These are phyloP conservation scores for Irpex sp. DNA, from an alignment of 1,284 basidiomycete species.

Conservation along the genomic window DNA sequence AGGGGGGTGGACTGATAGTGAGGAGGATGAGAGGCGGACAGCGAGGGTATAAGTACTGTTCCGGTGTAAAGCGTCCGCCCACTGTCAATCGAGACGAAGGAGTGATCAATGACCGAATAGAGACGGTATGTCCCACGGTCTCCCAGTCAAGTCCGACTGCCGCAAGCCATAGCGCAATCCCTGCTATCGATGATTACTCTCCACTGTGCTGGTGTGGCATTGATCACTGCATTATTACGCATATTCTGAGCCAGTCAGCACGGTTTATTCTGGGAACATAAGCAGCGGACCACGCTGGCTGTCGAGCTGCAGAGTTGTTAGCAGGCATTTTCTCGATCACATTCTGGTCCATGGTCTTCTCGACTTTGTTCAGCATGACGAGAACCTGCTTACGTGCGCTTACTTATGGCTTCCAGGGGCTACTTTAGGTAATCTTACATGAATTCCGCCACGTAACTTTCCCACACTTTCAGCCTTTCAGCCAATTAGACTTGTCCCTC, in stretches of 20 bases:
- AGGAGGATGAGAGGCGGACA: not conserved
- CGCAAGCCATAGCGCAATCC: not conserved
- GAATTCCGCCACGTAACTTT: not conserved
- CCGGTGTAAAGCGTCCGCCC: not conserved
- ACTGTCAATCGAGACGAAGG: not conserved
- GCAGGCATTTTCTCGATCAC: no score
- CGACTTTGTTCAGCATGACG: not conserved
- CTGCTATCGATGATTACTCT: not conserved
- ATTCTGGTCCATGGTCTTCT: no score
- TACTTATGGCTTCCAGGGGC: not conserved
- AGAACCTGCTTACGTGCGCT: not conserved
- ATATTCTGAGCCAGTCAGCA: not conserved
- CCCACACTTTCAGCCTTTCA: constrained; percentile 1
- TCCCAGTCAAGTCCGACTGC: not conserved
- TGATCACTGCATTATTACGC: not conserved
- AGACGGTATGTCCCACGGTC: not conserved
- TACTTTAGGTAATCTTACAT: not conserved
- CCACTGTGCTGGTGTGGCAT: not conserved
- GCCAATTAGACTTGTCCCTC: no score
- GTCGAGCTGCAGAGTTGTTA: no score
- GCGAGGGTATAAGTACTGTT: not conserved
- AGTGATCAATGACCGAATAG: not conserved
- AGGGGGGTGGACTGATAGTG: not conserved
- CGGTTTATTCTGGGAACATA: not conserved
- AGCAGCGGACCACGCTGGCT: not conserved